These are phyloP conservation scores for Cardamine chenopodiifolia DNA, from an alignment of 345 rosid genomes.

Conservation along the genomic window DNA sequence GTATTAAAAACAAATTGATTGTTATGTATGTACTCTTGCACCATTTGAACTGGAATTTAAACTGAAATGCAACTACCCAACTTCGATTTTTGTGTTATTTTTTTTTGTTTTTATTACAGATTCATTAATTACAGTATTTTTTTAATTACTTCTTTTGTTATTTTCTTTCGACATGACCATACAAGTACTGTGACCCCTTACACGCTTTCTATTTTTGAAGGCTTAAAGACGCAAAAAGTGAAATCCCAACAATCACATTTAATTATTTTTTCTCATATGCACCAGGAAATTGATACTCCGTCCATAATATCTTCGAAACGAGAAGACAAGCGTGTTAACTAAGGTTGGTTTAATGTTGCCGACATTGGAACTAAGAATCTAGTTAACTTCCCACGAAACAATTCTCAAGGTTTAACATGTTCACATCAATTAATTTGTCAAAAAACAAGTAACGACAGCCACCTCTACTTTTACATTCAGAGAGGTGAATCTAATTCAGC, in stretches of 20 bases:
- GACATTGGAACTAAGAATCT: background rate
- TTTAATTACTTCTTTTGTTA: background rate
- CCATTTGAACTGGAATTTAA: slow-evolving; percentile 17
- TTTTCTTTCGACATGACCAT: slow-evolving; percentile 32
- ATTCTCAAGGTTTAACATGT: background rate
- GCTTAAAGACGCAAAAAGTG: background rate
- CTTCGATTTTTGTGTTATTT: slow-evolving; percentile 9
- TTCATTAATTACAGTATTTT: background rate
- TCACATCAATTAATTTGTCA: background rate
- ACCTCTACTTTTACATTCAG: no score
- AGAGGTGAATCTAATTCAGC: no score
- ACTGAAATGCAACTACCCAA: slow-evolving; percentile 22
- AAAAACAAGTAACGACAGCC: no score
- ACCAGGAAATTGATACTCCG: no score
- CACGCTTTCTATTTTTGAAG: background rate
- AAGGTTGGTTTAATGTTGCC: background rate
- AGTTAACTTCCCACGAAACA: no score
- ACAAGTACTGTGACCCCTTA: slow-evolving; percentile 20
- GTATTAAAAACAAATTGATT: no score
- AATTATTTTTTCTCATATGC: no score
- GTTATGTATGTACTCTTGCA: background rate
- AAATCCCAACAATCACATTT: background rate
- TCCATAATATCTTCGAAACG: background rate
- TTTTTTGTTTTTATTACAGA: background rate
- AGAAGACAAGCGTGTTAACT: background rate